These are phyloP conservation scores for Eutrema salsugineum DNA, from an alignment of 441 rosid species.

Conservation along the genomic window DNA sequence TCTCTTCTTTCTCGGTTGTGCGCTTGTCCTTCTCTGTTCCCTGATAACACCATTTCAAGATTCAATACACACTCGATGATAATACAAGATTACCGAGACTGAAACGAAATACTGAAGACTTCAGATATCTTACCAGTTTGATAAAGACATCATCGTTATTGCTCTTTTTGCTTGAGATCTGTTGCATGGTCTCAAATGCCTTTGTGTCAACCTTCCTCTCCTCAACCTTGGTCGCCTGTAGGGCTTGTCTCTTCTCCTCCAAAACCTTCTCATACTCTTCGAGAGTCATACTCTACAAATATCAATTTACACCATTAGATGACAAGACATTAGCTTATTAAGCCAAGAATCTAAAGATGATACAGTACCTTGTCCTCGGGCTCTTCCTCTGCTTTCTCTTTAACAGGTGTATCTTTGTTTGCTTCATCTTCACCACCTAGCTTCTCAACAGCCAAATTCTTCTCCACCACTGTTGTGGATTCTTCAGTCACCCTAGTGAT, in stretches of 20 bases:
- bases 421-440: conserved; percentile 58
- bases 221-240: conserved; percentile 60
- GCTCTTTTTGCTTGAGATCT: conserved; percentile 77
- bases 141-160: conserved; percentile 72
- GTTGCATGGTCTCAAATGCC: conserved; percentile 76
- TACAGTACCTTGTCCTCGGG: conserved; percentile 64
- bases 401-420: conserved; percentile 50
- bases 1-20: conserved; percentile 78
- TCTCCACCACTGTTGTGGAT: conserved; percentile 52
- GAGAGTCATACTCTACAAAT: conserved; percentile 70
- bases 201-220: conserved; percentile 77
- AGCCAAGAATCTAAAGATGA: neutral
- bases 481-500: conserved; percentile 66
- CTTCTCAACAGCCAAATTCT: conserved; percentile 57
- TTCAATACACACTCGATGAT: neutral
- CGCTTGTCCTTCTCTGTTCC: conserved; percentile 94
- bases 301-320: neutral
- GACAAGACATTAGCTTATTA: neutral
- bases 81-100: neutral
- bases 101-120: neutral
- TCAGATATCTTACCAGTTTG: conserved; percentile 61
- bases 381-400: conserved; percentile 60
- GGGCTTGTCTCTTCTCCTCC: conserved; percentile 81
- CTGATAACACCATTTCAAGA: conserved; percentile 31
- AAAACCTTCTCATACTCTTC: conserved; percentile 89